Conservation (phyloP, 257 asterid species). For the Buddleja alternifolia region DNA sequence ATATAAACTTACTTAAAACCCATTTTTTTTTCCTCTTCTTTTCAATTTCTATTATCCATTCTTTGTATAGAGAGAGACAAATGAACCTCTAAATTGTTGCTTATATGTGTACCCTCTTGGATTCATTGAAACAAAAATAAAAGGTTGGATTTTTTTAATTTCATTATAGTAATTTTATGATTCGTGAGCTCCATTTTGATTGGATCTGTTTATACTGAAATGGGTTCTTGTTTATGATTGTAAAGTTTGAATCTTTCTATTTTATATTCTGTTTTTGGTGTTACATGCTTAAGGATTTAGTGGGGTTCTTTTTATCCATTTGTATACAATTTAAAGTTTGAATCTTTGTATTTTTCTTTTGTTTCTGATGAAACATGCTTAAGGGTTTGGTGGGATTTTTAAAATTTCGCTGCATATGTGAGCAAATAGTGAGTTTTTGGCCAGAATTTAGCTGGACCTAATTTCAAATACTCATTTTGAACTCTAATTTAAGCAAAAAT, state of each 20-base stretch:
- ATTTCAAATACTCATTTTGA: not conserved
- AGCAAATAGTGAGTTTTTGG: slow-evolving; percentile 8
- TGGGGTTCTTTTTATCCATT: no score
- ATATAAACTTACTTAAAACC: not conserved
- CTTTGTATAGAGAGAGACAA: not conserved
- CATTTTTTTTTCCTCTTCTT: slow-evolving; percentile 25
- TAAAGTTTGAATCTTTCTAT: slow-evolving; percentile 11
- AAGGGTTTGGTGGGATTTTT: slow-evolving; percentile 16
- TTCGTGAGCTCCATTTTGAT: slow-evolving; percentile 25
- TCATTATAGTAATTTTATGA: not conserved
- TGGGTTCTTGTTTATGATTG: slow-evolving; percentile 15
- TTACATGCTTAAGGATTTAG: no score
- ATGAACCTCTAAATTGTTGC: not conserved
- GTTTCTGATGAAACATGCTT: slow-evolving; percentile 12
- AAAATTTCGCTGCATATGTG: slow-evolving; percentile 12
- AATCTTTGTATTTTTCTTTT: slow-evolving; percentile 12
- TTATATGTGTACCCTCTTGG: not conserved
- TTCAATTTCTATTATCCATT: not conserved
- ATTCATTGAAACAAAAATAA: not conserved
- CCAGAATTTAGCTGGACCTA: slow-evolving; percentile 3
- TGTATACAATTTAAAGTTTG: not conserved
- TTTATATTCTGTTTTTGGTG: not conserved
- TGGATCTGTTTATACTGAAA: slow-evolving; percentile 34
- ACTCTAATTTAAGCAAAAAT: not conserved
- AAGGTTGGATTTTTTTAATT: slow-evolving; percentile 28